phyloP scores from a whole-genome alignment of 163 green algal genomes.

The Volvox carteri region DNA sequence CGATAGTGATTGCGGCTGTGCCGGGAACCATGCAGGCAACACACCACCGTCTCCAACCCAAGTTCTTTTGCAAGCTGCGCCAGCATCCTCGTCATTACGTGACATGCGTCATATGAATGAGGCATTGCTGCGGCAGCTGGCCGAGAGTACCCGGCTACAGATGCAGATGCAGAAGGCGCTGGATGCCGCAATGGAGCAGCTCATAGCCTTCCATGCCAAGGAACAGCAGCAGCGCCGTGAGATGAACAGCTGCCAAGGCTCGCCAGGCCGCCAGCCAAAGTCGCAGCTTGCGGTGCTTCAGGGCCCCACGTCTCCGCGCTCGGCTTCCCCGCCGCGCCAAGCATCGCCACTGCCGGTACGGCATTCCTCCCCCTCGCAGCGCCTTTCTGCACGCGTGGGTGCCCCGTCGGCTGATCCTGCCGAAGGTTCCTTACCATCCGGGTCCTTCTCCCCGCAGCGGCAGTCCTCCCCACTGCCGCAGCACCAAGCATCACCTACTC shows the following conservation, averaged over 20 bases:
- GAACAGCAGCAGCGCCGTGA: not conserved
- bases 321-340: not conserved
- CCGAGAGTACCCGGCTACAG: conserved; percentile 42
- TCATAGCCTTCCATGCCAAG: not conserved
- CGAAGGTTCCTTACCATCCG: too few relatives aligned
- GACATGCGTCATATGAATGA: conserved; percentile 44
- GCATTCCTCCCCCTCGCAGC: not conserved
- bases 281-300: not conserved
- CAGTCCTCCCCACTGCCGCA: too few relatives aligned
- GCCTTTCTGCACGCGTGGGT: too few relatives aligned
- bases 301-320: not conserved
- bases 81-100: not conserved
- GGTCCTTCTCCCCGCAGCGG: too few relatives aligned
- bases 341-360: not conserved
- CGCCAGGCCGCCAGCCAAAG: not conserved
- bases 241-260: not conserved
- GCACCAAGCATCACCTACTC: too few relatives aligned
- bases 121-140: conserved; percentile 38
- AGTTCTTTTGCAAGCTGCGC: not conserved
- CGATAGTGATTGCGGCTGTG: not conserved
- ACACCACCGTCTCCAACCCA: not conserved
- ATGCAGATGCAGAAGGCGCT: conserved; percentile 37
- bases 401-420: too few relatives aligned
- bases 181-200: conserved; percentile 28
- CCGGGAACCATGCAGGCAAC: not conserved